Evolutionary conservation across 1,284 basidiomycete species (phyloP).

Genomic region (Coniferiporia sulphurascens): DNA sequence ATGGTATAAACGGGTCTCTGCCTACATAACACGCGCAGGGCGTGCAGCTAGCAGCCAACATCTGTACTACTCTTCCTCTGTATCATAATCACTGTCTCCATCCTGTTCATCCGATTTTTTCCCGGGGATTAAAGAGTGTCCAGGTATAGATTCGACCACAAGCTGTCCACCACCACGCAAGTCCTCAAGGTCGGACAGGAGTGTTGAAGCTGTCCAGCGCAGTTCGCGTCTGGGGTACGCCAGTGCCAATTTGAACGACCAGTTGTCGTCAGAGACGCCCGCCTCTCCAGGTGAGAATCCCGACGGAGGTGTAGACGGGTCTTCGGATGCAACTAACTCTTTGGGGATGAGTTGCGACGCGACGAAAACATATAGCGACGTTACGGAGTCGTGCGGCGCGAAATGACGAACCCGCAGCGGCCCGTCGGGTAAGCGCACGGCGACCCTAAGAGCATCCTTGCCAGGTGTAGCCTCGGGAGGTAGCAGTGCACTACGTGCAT

Average conservation of each 20-base stretch:
- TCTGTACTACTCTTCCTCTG: conserved; percentile 46
- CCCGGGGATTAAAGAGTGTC: conserved; percentile 22
- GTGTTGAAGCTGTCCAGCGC: conserved; percentile 40
- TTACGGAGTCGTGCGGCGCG: conserved; percentile 44
- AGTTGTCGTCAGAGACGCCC: conserved; percentile 50
- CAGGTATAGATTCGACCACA: conserved; percentile 55
- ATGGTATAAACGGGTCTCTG: too few relatives aligned
- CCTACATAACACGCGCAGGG: neutral
- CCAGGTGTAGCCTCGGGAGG: conserved; percentile 22
- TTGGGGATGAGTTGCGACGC: conserved; percentile 48
- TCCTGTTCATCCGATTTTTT: conserved; percentile 17
- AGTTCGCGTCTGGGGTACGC: conserved; percentile 70
- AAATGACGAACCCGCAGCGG: conserved; percentile 57
- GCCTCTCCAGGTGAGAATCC: conserved; percentile 28
- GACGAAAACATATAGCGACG: conserved; percentile 64
- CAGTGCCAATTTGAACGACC: conserved; percentile 66
- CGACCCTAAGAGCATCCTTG: conserved; percentile 47
- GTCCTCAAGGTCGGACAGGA: conserved; percentile 46
- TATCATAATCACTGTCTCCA: conserved; percentile 55
- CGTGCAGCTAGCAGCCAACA: neutral
- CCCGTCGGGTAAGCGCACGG: conserved; percentile 65
- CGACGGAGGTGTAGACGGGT: conserved; percentile 39
- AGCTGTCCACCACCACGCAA: conserved; percentile 64
- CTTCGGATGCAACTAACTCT: conserved; percentile 32
- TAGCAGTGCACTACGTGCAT: conserved; percentile 18